Evolutionary conservation across 768 basidiomycete species (phyloP), one percentile per base, ranked within the genome.

Genomic region (Kwoniella mangroviensis): DNA sequence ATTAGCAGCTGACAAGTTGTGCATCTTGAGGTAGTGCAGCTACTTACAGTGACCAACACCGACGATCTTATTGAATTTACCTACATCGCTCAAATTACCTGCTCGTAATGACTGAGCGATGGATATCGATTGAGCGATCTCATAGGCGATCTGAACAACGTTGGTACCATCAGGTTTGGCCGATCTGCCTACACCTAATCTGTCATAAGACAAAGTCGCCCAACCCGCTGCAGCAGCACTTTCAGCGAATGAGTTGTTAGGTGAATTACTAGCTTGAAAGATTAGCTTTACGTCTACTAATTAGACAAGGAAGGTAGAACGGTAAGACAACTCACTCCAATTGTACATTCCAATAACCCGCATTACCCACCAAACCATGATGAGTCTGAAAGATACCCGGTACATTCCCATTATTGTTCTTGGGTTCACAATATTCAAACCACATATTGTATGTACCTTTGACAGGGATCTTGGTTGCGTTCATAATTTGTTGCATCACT

Each of bases 131-230:
- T 76, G 75, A 28, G 78, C 78, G 45, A 71, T 70, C 68, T 79
- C 78, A 65, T 71, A 76, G 7, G 69, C 22, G 60, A 72, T 72
- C 53, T 79, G 78, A 9, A 76, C 75, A 57, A 75, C 54, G 26
- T 75, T 66, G 24, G 72, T 73, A 21, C 78, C 78, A 52, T 79
- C 69, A 11, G 78, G 78, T 43, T 76, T 72, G 51, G 71, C 72
- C 17, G 78, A 79, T 45, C 63, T 63, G 5, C 75, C 75, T 40
- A 76, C 75, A 51, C 78, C 78, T 13, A 79, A 63, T 52, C 78
- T 69, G 51, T 79, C 78, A 63, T 79, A 79, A 5, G 75, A 70
- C 1, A 79, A 71, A 4, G 78, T 79, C 9, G 78, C 73, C 69
- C 69, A 70, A 4, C 64, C 73, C 4, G 73, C 73, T 21, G 71